Conservation (phyloP, 2,329 filamentous ascomycete species). For the Mollisia scopiformis region DNA sequence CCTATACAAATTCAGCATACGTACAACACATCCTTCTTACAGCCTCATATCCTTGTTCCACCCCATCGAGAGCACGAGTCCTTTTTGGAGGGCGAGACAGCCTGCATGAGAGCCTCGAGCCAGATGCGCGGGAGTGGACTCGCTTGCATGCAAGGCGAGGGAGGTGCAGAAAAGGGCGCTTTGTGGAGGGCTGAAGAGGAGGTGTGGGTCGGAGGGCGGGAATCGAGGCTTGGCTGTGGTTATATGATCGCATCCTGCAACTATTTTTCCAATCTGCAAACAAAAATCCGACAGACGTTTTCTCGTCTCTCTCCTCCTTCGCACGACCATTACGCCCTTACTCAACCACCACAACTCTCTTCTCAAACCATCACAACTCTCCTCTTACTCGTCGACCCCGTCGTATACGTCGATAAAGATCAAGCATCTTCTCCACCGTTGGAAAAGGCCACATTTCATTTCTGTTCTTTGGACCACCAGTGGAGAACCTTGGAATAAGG, state of each 20-base stretch:
- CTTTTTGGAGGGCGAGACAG: neutral
- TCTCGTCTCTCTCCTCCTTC: neutral
- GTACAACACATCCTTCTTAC: too few relatives aligned
- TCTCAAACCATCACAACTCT: too few relatives aligned
- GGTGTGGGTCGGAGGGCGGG: constrained; percentile 4
- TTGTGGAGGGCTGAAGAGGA: neutral
- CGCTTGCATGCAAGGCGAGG: neutral
- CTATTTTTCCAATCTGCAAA: too few relatives aligned
- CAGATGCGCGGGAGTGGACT: neutral
- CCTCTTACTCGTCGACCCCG: too few relatives aligned
- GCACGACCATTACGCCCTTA: too few relatives aligned
- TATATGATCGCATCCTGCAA: neutral
- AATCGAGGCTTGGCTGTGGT: neutral
- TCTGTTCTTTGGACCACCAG: too few relatives aligned
- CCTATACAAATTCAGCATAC: too few relatives aligned
- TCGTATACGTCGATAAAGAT: too few relatives aligned
- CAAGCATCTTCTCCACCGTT: too few relatives aligned
- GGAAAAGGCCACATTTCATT: too few relatives aligned
- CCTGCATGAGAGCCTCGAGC: constrained; percentile 5
- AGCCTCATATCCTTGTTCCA: neutral
- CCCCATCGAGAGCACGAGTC: neutral
- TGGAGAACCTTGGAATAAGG: too few relatives aligned
- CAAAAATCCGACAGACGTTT: neutral
- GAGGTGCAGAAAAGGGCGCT: constrained; percentile 3
- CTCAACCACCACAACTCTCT: too few relatives aligned